Conservation (phyloP, 495 filamentous ascomycete genomes). For the Pyrenula massariospora region DNA sequence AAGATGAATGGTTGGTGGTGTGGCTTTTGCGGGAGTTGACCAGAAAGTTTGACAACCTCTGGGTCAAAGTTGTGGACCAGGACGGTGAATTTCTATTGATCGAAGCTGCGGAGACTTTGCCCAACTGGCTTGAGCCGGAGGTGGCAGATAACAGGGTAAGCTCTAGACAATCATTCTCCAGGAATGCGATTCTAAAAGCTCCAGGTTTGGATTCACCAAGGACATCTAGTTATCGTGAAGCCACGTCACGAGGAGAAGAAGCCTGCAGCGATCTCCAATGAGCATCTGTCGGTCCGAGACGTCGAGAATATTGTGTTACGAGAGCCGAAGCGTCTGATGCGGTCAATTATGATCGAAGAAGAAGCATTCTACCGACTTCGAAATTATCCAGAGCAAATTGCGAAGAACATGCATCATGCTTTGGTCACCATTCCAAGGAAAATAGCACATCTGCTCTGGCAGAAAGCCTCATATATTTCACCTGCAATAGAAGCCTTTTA, state of each 20-base stretch:
- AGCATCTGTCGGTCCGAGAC: constrained; percentile 44
- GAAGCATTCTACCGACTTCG: constrained; percentile 82
- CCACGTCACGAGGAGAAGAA: constrained; percentile 17
- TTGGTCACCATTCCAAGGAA: constrained; percentile 65
- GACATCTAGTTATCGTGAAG: constrained; percentile 66
- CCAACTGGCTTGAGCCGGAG: constrained; percentile 86
- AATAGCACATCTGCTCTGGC: constrained; percentile 68
- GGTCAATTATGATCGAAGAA: constrained; percentile 61
- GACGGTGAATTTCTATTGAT: constrained; percentile 94
- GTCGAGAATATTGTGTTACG: constrained; percentile 45
- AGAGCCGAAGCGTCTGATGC: constrained; percentile 40
- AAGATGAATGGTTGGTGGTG: constrained; percentile 95
- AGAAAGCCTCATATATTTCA: constrained; percentile 59
- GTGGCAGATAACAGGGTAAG: constrained; percentile 69
- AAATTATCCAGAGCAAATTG: constrained; percentile 68
- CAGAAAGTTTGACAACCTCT: constrained; percentile 58
- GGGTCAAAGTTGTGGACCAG: constrained; percentile 71
- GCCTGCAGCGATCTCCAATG: constrained; percentile 21
- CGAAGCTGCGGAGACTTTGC: constrained; percentile 81
- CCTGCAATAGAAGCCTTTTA: constrained; percentile 88
- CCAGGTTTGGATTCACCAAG: constrained; percentile 65
- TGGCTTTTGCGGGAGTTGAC: constrained; percentile 80
- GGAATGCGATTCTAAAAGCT: neutral
- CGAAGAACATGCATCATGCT: constrained; percentile 58
- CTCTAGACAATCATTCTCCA: neutral